phyloP scores from a whole-genome alignment of 2,329 filamentous ascomycete genomes.

The Huntiella bhutanensis region DNA sequence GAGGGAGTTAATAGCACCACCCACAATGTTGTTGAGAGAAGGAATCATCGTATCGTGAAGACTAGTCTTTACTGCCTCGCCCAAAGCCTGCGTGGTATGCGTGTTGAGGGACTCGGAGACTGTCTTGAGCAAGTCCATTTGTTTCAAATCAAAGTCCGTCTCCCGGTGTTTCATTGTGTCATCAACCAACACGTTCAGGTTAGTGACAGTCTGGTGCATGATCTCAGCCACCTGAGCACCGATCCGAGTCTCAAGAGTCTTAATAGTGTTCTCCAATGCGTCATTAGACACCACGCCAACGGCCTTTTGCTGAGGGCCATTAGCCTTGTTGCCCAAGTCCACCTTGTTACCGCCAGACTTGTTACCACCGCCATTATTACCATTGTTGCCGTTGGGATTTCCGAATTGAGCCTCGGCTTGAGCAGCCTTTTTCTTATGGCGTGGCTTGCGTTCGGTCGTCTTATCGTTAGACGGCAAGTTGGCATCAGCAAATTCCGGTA shows the following conservation, averaged over 20 bases:
- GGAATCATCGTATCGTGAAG: constrained; percentile 63
- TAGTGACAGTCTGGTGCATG: constrained; percentile 39
- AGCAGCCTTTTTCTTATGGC: constrained; percentile 46
- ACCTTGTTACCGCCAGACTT: not conserved
- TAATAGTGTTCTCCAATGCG: constrained; percentile 33
- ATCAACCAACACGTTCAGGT: constrained; percentile 41
- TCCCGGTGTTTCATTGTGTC: constrained; percentile 42
- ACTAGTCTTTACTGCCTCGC: constrained; percentile 55
- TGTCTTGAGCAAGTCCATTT: constrained; percentile 35
- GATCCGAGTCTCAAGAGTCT: constrained; percentile 33
- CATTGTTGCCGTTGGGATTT: constrained; percentile 18
- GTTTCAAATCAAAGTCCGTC: constrained; percentile 31
- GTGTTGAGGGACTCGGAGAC: constrained; percentile 41
- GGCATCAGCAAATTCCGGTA: constrained; percentile 2
- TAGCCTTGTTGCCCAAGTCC: constrained; percentile 1
- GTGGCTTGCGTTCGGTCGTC: constrained; percentile 35
- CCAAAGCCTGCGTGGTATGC: constrained; percentile 52
- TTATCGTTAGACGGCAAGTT: constrained; percentile 28
- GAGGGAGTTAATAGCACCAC: constrained; percentile 51
- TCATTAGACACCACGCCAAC: constrained; percentile 22
- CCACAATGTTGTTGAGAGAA: constrained; percentile 46
- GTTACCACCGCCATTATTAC: constrained; percentile 11
- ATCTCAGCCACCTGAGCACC: constrained; percentile 27
- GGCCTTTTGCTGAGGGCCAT: constrained; percentile 10
- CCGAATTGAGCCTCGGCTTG: constrained; percentile 25